These are phyloP conservation scores for Yamadazyma ubonensis DNA, from an alignment of 805 yeast species.

Conservation along the genomic window DNA sequence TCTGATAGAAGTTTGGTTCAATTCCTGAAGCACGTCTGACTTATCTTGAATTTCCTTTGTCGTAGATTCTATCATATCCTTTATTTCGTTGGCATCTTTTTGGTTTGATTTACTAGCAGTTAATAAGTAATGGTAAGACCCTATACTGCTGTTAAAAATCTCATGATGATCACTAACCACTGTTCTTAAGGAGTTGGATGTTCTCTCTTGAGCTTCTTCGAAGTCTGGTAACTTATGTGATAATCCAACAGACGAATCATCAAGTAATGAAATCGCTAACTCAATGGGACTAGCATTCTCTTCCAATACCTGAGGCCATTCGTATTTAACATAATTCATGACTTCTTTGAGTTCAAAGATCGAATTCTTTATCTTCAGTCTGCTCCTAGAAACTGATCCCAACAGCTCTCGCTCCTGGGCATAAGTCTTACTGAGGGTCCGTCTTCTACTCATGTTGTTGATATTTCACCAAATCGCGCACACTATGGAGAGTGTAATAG, in stretches of 20 bases:
- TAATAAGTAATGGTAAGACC: constrained; percentile 74
- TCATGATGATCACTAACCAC: constrained; percentile 83
- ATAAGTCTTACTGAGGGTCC: constrained; percentile 7
- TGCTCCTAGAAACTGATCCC: not conserved
- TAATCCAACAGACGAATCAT: constrained; percentile 86
- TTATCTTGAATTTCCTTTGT: constrained; percentile 51
- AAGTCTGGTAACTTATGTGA: constrained; percentile 75
- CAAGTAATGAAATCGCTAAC: constrained; percentile 76
- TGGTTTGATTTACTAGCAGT: constrained; percentile 66
- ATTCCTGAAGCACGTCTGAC: constrained; percentile 57
- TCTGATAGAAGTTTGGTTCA: constrained; percentile 60
- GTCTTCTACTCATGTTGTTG: constrained; percentile 12
- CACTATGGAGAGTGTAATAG: constrained; percentile 4
- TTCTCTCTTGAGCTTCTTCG: constrained; percentile 52
- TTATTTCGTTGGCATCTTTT: constrained; percentile 48
- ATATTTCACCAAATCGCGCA: constrained; percentile 3
- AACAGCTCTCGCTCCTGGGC: constrained; percentile 4
- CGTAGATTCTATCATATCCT: constrained; percentile 48
- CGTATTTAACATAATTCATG: constrained; percentile 37
- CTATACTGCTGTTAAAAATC: constrained; percentile 80
- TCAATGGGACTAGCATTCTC: constrained; percentile 53
- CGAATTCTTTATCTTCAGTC: constrained; percentile 21
- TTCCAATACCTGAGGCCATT: constrained; percentile 43
- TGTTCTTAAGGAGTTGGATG: constrained; percentile 56
- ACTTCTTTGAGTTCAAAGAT: constrained; percentile 36